Base-by-base conservation (phyloP, 1,284 basidiomycete species). In the Thecaphora thlaspeos region DNA sequence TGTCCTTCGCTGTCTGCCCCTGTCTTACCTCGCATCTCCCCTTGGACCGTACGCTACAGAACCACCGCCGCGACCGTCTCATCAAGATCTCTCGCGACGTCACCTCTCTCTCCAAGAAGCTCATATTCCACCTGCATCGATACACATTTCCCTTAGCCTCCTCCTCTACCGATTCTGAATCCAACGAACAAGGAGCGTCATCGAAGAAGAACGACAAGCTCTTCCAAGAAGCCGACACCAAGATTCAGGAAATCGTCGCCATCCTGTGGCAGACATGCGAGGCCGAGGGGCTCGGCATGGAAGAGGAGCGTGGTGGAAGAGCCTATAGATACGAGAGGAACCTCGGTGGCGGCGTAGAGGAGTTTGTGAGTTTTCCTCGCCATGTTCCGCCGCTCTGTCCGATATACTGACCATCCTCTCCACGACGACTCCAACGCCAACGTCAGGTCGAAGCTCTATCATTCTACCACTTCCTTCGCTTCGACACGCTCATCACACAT, bases 81-180 rank as follows among this genome's bases (percentile, higher is more conserved):
- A 89, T 92, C 76, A 93, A 92, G 83, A 55, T 79, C 10, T 83
- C 82, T 8, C 79, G 94, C 30, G 92, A 95, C 77, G 84, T 91
- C 61, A 97, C 93, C 15, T 88, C 86, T 62, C 82, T 89, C n/a
- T 91, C 91, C 42, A 98, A 98, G 79, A 93, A 91, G 79, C 83
- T 87, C 72, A 97, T 98, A 61, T 97, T 97, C 73, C 86, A 91
- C 43, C 83, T 97, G 3, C 94, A 96, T 74, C 87, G 92, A 39
- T 82, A 58, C 43, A 55, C 62, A n/a, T 22, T 61, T 23, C 40
- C 38, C 7, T 4, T 22, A 19, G 12, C 46, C 17, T 26, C 54
- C 10, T 44, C 48, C 1, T 12, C 39, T 2, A 51, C 34, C 2
- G 9, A 46, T 22, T 19, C 30, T 3, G 37, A 30, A 7, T 7